Evolutionary conservation across 2,329 filamentous ascomycete species (phyloP).

Genomic region (Penicillium nordicum): DNA sequence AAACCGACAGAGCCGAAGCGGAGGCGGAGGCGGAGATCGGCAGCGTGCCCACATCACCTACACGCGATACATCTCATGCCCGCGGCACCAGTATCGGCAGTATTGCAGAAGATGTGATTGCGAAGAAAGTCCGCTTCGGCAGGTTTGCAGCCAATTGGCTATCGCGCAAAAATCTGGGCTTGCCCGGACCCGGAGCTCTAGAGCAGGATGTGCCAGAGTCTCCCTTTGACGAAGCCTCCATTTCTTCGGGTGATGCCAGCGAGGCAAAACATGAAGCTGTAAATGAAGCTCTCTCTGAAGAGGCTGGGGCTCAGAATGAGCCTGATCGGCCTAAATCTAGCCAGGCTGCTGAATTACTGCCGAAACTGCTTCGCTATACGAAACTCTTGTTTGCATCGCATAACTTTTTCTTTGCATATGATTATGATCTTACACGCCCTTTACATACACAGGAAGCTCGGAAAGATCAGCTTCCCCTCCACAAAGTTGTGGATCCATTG

Average conservation of each 20-base stretch:
- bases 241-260: constrained; percentile 3
- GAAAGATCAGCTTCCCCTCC: constrained; percentile 57
- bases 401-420: constrained; percentile 95
- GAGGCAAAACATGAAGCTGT: constrained; percentile 11
- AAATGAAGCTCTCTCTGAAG: constrained; percentile 6
- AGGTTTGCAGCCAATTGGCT: constrained; percentile 91
- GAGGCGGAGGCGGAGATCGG: constrained; percentile 27
- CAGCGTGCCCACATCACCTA: constrained; percentile 28
- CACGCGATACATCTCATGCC: constrained; percentile 22
- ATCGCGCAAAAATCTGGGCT: constrained; percentile 75
- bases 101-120: constrained; percentile 85
- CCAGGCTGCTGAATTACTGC: constrained; percentile 61
- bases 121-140: constrained; percentile 77
- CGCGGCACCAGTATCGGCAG: constrained; percentile 48
- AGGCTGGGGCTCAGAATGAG: constrained; percentile 7
- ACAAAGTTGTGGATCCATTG: constrained; percentile 68
- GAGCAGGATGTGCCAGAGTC: constrained; percentile 42
- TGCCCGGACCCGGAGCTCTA: constrained; percentile 68
- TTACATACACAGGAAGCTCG: constrained; percentile 42
- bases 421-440: constrained; percentile 80
- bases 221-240: constrained; percentile 25
- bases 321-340: constrained; percentile 19
- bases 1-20: constrained; percentile 26
- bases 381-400: constrained; percentile 79
- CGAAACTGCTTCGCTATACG: constrained; percentile 78